phyloP scores from a whole-genome alignment of 2,329 filamentous ascomycete species.

The Trichoderma sp. region DNA sequence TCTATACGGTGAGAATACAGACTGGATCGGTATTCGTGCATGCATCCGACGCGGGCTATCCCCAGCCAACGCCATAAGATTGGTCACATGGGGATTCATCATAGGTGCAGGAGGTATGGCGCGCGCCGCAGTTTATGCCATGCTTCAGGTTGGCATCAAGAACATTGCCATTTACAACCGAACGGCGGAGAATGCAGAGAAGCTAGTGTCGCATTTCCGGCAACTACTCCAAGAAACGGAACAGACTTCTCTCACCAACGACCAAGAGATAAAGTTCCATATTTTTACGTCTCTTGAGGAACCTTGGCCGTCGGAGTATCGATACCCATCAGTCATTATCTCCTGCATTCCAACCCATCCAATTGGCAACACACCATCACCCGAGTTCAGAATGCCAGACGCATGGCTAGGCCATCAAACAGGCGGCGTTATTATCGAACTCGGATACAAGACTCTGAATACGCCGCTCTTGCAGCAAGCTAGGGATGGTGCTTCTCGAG shows the following conservation, averaged over 20 bases:
- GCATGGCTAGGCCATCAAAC: constrained; percentile 2
- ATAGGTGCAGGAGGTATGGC: constrained; percentile 11
- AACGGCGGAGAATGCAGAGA: not conserved
- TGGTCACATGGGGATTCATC: not conserved
- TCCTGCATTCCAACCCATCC: constrained; percentile 11
- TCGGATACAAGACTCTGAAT: constrained; percentile 6
- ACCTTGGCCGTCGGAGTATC: not conserved
- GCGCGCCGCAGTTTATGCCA: constrained; percentile 7
- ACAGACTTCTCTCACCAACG: not conserved
- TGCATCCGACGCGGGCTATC: constrained; percentile 7
- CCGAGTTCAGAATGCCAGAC: constrained; percentile 5
- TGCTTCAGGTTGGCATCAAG: constrained; percentile 10
- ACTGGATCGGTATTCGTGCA: constrained; percentile 10
- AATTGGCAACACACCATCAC: constrained; percentile 8
- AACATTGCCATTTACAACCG: constrained; percentile 12
- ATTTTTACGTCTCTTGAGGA: not conserved
- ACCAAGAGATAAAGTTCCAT: constrained; percentile 5
- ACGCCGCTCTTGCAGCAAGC: constrained; percentile 10
- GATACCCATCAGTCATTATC: constrained; percentile 6
- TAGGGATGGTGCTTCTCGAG: constrained; percentile 6
- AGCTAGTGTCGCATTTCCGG: constrained; percentile 1
- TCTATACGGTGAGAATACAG: constrained; percentile 7
- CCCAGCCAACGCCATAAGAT: constrained; percentile 4
- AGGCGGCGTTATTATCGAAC: constrained; percentile 9
- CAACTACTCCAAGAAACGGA: not conserved